Percentiles rank a stretch among this genome's conserved stretches.
Conservation (phyloP, 192 early-diverging fungal genomes). For the Coemansia sp. region DNA sequence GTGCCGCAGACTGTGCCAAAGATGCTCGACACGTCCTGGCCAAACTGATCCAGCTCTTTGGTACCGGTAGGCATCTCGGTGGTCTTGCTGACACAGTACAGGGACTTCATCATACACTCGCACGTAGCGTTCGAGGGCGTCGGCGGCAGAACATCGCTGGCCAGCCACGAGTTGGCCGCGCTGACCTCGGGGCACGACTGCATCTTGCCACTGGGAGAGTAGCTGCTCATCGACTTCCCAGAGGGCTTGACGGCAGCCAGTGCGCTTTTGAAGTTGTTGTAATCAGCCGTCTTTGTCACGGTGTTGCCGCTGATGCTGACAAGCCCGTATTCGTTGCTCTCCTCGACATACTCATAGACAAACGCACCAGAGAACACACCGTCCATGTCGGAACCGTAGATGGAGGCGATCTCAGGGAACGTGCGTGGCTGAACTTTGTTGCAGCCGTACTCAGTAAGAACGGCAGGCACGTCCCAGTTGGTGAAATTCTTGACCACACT, state of each 20-base stretch:
- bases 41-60: constrained; percentile 27
- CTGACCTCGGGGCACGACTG: constrained; percentile 54
- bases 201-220: constrained; percentile 40
- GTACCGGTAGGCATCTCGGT: constrained; percentile 24
- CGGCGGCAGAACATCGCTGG: constrained; percentile 58
- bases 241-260: constrained; percentile 56
- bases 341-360: constrained; percentile 75
- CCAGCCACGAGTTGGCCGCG: constrained; percentile 55
- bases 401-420: constrained; percentile 66
- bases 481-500: constrained; percentile 63
- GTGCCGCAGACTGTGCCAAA: constrained; percentile 45
- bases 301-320: constrained; percentile 58
- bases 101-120: constrained; percentile 62
- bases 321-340: constrained; percentile 73
- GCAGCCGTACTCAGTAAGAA: constrained; percentile 80
- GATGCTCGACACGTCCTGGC: constrained; percentile 29
- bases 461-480: constrained; percentile 63
- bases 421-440: constrained; percentile 65
- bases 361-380: constrained; percentile 68
- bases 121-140: constrained; percentile 65
- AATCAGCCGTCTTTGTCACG: constrained; percentile 57
- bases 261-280: constrained; percentile 60
- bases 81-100: constrained; percentile 53
- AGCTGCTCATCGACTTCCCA: constrained; percentile 60
- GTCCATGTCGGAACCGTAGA: constrained; percentile 72